These are phyloP conservation scores for Gossypium arboreum DNA, from an alignment of 345 rosid genomes.

Conservation along the genomic window DNA sequence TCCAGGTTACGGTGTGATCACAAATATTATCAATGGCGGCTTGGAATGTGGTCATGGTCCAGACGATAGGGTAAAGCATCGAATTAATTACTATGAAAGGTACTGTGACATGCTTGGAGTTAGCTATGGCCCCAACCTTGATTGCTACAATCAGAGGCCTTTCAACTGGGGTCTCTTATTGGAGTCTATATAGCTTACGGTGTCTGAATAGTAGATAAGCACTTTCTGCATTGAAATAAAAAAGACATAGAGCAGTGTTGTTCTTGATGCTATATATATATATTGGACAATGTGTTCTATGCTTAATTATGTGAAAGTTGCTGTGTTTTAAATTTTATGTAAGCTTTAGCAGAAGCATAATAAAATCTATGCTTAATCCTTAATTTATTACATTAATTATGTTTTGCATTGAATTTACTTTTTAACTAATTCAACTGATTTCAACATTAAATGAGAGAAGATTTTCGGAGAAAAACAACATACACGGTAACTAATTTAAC, in stretches of 20 bases:
- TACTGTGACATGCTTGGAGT: slow-evolving; percentile 40
- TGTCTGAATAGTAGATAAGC: not conserved
- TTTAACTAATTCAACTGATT: no score
- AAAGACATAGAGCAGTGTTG: no score
- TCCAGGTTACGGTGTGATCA: slow-evolving; percentile 42
- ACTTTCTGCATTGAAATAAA: not conserved
- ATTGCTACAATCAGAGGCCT: slow-evolving; percentile 49
- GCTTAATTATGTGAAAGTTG: not conserved
- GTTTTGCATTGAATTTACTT: no score
- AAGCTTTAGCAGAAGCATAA: not conserved
- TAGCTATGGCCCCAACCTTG: slow-evolving; percentile 45
- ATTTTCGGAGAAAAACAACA: no score
- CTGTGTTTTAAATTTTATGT: not conserved
- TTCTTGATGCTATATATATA: no score
- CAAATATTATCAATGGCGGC: slow-evolving; percentile 66
- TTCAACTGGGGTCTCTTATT: not conserved
- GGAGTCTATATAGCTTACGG: not conserved
- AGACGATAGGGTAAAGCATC: slow-evolving; percentile 31
- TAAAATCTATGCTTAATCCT: not conserved
- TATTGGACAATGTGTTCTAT: not conserved
- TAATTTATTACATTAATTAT: no score
- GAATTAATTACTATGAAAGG: slow-evolving; percentile 57
- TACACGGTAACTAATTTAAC: no score
- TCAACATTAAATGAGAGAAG: no score
- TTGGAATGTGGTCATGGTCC: slow-evolving; percentile 48